These are phyloP conservation scores for Pythium coloratum DNA, from an alignment of 352 stramenopile species.

Conservation along the genomic window DNA sequence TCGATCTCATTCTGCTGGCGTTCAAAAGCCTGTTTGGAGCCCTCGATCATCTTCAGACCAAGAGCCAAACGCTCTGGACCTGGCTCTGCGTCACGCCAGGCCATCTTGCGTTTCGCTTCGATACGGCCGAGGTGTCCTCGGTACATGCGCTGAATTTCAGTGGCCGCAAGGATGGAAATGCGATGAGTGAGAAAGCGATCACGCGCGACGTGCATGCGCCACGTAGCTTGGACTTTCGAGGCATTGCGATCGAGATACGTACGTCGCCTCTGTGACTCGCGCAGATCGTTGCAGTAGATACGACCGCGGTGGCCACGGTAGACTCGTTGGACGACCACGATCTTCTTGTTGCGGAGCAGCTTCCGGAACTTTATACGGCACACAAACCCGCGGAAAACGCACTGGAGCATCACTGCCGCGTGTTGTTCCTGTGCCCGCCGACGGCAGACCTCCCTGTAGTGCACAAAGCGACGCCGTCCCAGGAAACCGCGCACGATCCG, in stretches of 20 bases:
- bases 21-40: slow-evolving; percentile 92
- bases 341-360: slow-evolving; percentile 49
- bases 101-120: slow-evolving; percentile 61
- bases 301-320: slow-evolving; percentile 71
- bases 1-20: slow-evolving; percentile 92
- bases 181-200: slow-evolving; percentile 66
- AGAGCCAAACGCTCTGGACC: slow-evolving; percentile 89
- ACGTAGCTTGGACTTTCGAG: slow-evolving; percentile 86
- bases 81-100: slow-evolving; percentile 86
- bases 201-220: slow-evolving; percentile 80
- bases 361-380: slow-evolving; percentile 49
- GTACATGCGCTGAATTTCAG: slow-evolving; percentile 91
- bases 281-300: slow-evolving; percentile 35
- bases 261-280: slow-evolving; percentile 39
- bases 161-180: slow-evolving; percentile 73
- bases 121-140: slow-evolving; percentile 79
- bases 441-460: slow-evolving; percentile 24
- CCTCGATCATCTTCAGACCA: slow-evolving; percentile 91
- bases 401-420: slow-evolving; percentile 58
- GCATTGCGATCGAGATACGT: slow-evolving; percentile 58
- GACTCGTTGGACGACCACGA: slow-evolving; percentile 59
- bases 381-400: slow-evolving; percentile 61
- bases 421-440: slow-evolving; percentile 26
- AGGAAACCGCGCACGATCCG: slow-evolving; percentile 60
- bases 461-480: slow-evolving; percentile 49